Evolutionary conservation across 441 rosid genomes (phyloP).

Genomic region (Syzygium syzygioides): DNA sequence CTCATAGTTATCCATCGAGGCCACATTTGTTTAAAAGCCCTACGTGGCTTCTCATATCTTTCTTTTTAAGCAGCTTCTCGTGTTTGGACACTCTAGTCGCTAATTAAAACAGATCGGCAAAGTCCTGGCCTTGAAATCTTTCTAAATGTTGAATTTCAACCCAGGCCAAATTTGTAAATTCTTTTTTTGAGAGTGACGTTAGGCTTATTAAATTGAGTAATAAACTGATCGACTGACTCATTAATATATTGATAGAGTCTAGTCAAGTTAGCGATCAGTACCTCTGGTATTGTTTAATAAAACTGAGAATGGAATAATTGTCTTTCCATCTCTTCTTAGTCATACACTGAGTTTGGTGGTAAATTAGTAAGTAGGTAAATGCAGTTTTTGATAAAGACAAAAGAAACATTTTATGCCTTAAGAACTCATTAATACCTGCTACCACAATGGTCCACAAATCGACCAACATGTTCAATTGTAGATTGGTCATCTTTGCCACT

Average conservation of each 20-base stretch:
- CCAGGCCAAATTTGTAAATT: not conserved
- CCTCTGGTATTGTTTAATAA: not conserved
- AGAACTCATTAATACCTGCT: not conserved
- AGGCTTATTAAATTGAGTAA: not conserved
- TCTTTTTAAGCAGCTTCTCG: not conserved
- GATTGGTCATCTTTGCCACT: not conserved
- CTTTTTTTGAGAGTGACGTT: not conserved
- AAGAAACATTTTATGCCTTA: not conserved
- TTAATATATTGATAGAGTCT: not conserved
- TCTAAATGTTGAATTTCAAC: not conserved
- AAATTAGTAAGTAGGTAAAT: too few species aligned
- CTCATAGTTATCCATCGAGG: not conserved
- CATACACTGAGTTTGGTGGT: not conserved
- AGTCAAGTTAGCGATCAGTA: fast-evolving
- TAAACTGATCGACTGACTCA: not conserved
- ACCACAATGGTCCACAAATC: not conserved
- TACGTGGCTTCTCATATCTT: not conserved
- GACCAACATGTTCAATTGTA: not conserved
- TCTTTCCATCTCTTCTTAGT: not conserved
- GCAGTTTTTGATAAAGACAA: too few species aligned
- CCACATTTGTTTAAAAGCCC: not conserved
- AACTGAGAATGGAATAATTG: not conserved
- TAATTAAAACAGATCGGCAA: not conserved
- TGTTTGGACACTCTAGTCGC: not conserved
- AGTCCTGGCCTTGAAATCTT: not conserved